Evolutionary conservation across 306 rosid species (phyloP).

Genomic region (Acmispon strigosus): DNA sequence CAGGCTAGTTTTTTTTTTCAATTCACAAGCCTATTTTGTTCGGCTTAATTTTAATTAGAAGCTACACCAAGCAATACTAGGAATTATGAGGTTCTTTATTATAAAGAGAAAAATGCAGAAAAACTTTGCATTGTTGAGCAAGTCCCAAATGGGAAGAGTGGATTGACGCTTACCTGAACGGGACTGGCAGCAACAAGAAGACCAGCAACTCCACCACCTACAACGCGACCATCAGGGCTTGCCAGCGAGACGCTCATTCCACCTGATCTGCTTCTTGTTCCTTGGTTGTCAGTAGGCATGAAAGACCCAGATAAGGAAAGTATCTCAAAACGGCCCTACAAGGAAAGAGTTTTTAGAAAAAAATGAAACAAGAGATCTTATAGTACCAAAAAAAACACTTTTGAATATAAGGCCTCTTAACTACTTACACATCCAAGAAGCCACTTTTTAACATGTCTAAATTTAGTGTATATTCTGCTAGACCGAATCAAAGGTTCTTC

Average conservation of each 20-base stretch:
- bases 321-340: constrained; percentile 83
- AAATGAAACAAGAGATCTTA: neutral
- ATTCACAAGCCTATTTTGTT: neutral
- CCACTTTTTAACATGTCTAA: no score
- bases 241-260: constrained; percentile 72
- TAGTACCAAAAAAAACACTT: no score
- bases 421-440: no score
- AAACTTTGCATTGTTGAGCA: neutral
- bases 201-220: constrained; percentile 78
- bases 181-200: constrained; percentile 70
- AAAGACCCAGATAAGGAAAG: constrained; percentile 71
- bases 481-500: no score
- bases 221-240: constrained; percentile 67
- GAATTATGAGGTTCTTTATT: neutral
- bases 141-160: neutral
- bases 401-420: no score
- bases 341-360: constrained; percentile 5
- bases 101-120: neutral
- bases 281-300: constrained; percentile 70
- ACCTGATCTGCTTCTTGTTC: constrained; percentile 69
- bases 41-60: no score
- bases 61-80: no score
- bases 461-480: no score
- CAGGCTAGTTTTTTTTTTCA: neutral
- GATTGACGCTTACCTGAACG: constrained; percentile 49